Base-by-base conservation (phyloP, 2,329 filamentous ascomycete species). In the Botrytis tulipae region DNA sequence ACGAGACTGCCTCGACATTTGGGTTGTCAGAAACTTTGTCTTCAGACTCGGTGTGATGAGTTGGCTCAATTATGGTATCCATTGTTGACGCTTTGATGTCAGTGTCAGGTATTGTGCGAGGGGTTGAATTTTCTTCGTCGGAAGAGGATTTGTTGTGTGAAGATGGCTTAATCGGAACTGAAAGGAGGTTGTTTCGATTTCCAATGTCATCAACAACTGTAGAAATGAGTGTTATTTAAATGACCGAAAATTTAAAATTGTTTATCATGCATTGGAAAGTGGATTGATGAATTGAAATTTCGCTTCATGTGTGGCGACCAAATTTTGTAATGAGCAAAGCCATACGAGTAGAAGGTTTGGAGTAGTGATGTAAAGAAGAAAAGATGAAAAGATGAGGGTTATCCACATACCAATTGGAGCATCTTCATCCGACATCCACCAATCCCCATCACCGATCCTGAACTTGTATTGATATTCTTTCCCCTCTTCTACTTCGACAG, bases 401-500 rank as follows among this genome's bases (percentile, higher is more conserved):
- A 51, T 40, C 40, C 22, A 75, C 85, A 76, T 84, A 92, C 91
- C 85, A 72, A 85, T 89, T 22, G 88, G 87, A 71, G 86, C 84
- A 62, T 84, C 84, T 73, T 93, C 89, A 77, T 94, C 88, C 63
- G 93, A 81, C 37, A 90, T 84, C 91, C 91, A 93, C 88, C 90
- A 92, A 76, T 92, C 87, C 66, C 88, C 88, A 32, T 85, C 81
- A 16, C 91, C 91, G 51, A 92, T 83, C 44, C 91, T 87, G 77
- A 94, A 92, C 82, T 93, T 94, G 86, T 94, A 95, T 78, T 92
- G 89, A 76, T 93, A 88, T 73, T 88, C 86, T 65, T 87, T 86
- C 35, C 87, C 87, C 35, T 87, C 83, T 29, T 88, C 84, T 12
- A 87, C 84, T 51, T 85, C 80, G 62, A 93, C 84, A 1, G 85